Conservation (phyloP, 768 basidiomycete genomes). For the Exsudoporus frostii region DNA sequence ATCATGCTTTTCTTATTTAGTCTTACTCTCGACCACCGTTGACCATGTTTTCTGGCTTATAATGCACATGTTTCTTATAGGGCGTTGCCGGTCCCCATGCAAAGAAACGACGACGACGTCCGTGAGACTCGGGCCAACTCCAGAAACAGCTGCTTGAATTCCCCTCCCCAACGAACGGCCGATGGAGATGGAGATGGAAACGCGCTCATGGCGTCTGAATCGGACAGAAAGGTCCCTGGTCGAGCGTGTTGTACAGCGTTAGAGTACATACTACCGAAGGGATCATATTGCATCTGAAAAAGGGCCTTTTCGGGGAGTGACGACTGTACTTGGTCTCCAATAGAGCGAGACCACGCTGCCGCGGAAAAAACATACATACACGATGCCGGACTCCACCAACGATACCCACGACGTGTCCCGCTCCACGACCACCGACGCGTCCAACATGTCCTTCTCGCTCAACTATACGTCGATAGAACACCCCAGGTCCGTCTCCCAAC, state of each 20-base stretch:
- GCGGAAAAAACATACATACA: neutral
- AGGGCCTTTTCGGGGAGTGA: too few species aligned
- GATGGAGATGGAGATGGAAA: neutral
- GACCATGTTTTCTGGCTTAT: too few species aligned
- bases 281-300: too few species aligned
- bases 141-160: neutral
- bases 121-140: neutral
- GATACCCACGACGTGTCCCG: neutral
- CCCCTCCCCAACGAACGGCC: neutral
- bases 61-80: too few species aligned
- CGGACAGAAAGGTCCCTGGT: too few species aligned
- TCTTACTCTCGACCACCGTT: too few species aligned
- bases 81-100: too few species aligned
- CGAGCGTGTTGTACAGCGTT: too few species aligned
- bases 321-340: too few species aligned
- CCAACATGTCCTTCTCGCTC: constrained; percentile 27
- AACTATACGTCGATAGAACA: constrained; percentile 33
- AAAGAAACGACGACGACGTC: neutral
- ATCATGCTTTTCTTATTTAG: too few species aligned
- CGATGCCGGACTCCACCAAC: neutral
- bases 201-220: too few species aligned
- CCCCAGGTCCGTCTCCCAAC: constrained; percentile 25
- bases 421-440: neutral
- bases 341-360: neutral
- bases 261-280: too few species aligned